Evolutionary conservation across 2,329 filamentous ascomycete genomes (phyloP).

Genomic region (Scleromitrula shiraiana): DNA sequence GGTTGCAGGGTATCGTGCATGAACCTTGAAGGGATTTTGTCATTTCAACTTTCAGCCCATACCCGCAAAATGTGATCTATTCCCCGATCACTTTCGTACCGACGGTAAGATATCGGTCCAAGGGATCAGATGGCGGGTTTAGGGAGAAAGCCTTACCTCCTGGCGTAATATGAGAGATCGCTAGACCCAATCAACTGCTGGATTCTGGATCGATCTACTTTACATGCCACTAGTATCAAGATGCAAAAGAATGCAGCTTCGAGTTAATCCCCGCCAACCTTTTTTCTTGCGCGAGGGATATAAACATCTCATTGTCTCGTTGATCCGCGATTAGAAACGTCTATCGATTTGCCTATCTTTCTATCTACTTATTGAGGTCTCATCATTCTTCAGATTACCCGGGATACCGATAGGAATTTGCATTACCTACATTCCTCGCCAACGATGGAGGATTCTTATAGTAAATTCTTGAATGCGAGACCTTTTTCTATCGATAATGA

Average conservation of each 20-base stretch:
- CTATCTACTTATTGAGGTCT: neutral
- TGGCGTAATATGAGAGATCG: neutral
- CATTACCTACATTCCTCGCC: constrained; percentile 7
- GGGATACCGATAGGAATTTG: constrained; percentile 7
- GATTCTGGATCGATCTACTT: neutral
- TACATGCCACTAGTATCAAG: constrained; percentile 1
- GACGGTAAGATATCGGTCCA: neutral
- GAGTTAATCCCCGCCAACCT: constrained; percentile 6
- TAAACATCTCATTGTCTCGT: constrained; percentile 9
- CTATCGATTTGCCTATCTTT: constrained; percentile 3
- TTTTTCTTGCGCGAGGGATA: constrained; percentile 3
- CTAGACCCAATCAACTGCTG: constrained; percentile 1
- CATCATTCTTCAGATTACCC: neutral
- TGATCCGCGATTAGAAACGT: neutral
- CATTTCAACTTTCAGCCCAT: too few relatives aligned
- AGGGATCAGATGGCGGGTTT: constrained; percentile 4
- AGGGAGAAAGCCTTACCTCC: constrained; percentile 3
- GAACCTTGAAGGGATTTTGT: too few relatives aligned
- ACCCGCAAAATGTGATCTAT: too few relatives aligned
- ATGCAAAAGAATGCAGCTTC: constrained; percentile 8
- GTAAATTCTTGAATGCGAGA: neutral
- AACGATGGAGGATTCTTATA: constrained; percentile 6
- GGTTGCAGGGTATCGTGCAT: too few relatives aligned
- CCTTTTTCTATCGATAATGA: constrained; percentile 10
- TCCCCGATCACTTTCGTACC: too few relatives aligned